Evolutionary conservation across 176 grass and related monocot species (phyloP), one percentile per base, ranked within the genome.

Genomic region (Rhipidocladum racemiflorum): DNA sequence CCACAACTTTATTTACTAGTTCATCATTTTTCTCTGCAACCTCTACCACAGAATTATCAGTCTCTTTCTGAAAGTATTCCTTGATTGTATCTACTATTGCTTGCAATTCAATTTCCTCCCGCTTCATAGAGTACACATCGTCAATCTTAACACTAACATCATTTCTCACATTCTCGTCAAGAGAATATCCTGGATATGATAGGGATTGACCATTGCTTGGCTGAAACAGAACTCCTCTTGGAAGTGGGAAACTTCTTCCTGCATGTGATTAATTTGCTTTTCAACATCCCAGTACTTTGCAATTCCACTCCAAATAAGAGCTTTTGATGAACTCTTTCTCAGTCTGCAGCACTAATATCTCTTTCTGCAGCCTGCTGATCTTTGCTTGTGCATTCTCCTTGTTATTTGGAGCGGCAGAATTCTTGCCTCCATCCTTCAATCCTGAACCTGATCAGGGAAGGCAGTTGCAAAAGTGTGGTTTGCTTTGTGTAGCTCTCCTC

Each of bases 301-400:
- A 10, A 97, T 92, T 29, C 94, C 91, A 65, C 89, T 94, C 70
- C 94, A n/a, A 91, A 15, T 97, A 94, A n/a, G 85, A 91, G 80
- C 89, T 97, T 74, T 89, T 97, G 30, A 91, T 86, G 63, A 94
- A 97, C 72, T 97, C 89, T 78, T 97, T 97, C 79, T 94, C 89
- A 1, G 94, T 91, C 30, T 97, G 91, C 48, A 97, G 80, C 42
- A 88, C 50, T 20, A 97, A n/a, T 77, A 97, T 94, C 36, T 76
- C 82, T 50, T 97, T 94, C 69, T 97, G 91, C 21, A 91, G 89
- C 82, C 80, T 91, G 61, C 79, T 68, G 17, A 97, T 88, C 71
- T 91, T 85, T 65, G 85, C 68, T 39, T 97, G 79, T 17, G 87
- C 94, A 68, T 88, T 94, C 59, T 86, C 87, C 76, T 90, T 86